Percentiles rank a stretch among this genome's conserved stretches.
phyloP scores from a whole-genome alignment of 345 rosid genomes.

The Carallia pectinifolia region DNA sequence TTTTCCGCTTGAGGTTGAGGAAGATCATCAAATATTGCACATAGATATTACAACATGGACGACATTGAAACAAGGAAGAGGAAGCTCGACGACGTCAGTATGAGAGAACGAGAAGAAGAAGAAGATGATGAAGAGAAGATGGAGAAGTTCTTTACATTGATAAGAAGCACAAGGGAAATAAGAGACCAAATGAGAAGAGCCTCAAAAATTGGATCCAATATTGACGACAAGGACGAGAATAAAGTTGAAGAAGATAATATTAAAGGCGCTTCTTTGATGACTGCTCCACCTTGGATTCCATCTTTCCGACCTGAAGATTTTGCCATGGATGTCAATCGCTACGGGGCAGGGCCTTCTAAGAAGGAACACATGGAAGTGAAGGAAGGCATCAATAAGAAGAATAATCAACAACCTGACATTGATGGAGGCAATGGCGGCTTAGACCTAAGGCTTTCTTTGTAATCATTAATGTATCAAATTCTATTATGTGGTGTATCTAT shows the following conservation, averaged over 20 bases:
- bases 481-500: too few species aligned
- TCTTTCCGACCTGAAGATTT: constrained; percentile 55
- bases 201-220: too few species aligned
- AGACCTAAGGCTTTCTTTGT: constrained; percentile 57
- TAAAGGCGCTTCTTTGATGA: background rate
- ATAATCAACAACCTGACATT: too few species aligned
- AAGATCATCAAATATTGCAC: background rate
- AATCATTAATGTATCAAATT: background rate
- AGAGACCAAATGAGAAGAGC: constrained; percentile 18
- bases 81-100: too few species aligned
- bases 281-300: constrained; percentile 32
- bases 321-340: background rate
- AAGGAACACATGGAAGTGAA: background rate
- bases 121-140: constrained; percentile 47
- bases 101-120: constrained; percentile 26
- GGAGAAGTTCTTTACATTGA: constrained; percentile 53
- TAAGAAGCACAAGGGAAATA: constrained; percentile 45
- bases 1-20: background rate
- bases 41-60: background rate
- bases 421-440: constrained; percentile 4
- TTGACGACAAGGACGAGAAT: too few species aligned
- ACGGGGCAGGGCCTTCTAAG: constrained; percentile 17
- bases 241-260: background rate
- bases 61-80: too few species aligned
- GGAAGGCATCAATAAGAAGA: constrained; percentile 3